A percentile compares a stretch with the other conserved stretches of the same genome.
These are phyloP conservation scores for Crotalaria pallida DNA, from an alignment of 306 rosid genomes.

Conservation along the genomic window DNA sequence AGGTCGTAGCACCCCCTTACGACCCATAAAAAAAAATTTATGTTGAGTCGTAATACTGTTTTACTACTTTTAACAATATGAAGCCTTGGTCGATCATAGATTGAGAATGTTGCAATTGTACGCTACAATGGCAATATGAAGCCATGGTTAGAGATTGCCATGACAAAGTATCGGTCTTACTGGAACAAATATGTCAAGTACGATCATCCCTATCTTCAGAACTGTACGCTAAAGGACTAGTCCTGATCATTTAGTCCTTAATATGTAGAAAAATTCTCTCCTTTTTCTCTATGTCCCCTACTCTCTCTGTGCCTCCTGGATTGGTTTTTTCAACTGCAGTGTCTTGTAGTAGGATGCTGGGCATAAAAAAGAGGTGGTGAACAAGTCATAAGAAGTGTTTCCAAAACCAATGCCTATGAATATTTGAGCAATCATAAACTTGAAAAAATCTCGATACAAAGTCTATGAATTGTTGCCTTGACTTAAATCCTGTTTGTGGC, in stretches of 20 bases:
- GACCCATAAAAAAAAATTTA: too few species aligned
- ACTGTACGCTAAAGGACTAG: constrained; percentile 57
- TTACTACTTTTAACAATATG: too few species aligned
- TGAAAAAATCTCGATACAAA: too few species aligned
- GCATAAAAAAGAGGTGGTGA: too few species aligned
- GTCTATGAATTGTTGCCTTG: too few species aligned
- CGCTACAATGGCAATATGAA: constrained; percentile 97
- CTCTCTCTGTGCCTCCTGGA: constrained; percentile 23
- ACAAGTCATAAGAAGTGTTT: too few species aligned
- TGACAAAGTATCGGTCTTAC: constrained; percentile 74
- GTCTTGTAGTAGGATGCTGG: too few species aligned
- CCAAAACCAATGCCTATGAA: too few species aligned
- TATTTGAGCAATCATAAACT: too few species aligned
- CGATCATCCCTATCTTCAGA: constrained; percentile 66
- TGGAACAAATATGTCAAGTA: constrained; percentile 83
- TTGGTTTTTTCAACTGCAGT: constrained; percentile 21
- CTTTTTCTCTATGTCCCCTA: not conserved
- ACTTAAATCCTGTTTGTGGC: too few species aligned
- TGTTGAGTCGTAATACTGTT: too few species aligned
- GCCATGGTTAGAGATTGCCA: constrained; percentile 91
- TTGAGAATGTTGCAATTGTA: constrained; percentile 80
- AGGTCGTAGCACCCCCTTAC: too few species aligned
- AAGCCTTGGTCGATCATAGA: constrained; percentile 44
- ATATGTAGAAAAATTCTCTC: constrained; percentile 7
- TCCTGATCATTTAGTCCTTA: constrained; percentile 3